These are phyloP conservation scores for Cladorrhinum samala DNA, from an alignment of 495 filamentous ascomycete species.

Conservation along the genomic window DNA sequence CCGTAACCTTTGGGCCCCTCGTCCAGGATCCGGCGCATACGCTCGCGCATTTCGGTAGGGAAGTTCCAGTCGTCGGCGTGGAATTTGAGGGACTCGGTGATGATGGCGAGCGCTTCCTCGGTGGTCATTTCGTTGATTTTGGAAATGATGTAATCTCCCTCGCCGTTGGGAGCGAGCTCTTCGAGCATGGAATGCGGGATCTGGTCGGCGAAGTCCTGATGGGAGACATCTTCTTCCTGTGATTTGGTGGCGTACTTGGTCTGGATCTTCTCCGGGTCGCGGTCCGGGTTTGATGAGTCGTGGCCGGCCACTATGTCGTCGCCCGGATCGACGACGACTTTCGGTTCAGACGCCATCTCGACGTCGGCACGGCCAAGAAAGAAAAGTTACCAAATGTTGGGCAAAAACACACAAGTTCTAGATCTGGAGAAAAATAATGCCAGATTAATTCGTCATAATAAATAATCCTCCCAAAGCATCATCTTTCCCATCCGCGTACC, in stretches of 20 bases:
- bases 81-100: slow-evolving; percentile 25
- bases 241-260: background rate
- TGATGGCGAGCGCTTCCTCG: slow-evolving; percentile 31
- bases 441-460: too few relatives aligned
- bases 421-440: too few relatives aligned
- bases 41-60: slow-evolving; percentile 26
- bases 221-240: background rate
- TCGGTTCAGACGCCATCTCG: background rate
- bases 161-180: slow-evolving; percentile 32
- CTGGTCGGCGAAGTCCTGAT: slow-evolving; percentile 22
- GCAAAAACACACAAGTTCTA: too few relatives aligned
- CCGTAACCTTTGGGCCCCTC: slow-evolving; percentile 27
- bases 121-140: slow-evolving; percentile 34
- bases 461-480: too few relatives aligned
- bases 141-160: slow-evolving; percentile 32
- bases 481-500: too few relatives aligned
- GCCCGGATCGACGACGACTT: slow-evolving; percentile 13
- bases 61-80: slow-evolving; percentile 38
- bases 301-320: background rate
- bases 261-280: slow-evolving; percentile 28
- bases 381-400: too few relatives aligned
- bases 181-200: slow-evolving; percentile 32
- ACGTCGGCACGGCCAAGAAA: too few relatives aligned
- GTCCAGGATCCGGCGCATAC: slow-evolving; percentile 24
- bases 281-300: slow-evolving; percentile 5